phyloP scores from a whole-genome alignment of 495 filamentous ascomycete species.

The Aspergillus diversus region DNA sequence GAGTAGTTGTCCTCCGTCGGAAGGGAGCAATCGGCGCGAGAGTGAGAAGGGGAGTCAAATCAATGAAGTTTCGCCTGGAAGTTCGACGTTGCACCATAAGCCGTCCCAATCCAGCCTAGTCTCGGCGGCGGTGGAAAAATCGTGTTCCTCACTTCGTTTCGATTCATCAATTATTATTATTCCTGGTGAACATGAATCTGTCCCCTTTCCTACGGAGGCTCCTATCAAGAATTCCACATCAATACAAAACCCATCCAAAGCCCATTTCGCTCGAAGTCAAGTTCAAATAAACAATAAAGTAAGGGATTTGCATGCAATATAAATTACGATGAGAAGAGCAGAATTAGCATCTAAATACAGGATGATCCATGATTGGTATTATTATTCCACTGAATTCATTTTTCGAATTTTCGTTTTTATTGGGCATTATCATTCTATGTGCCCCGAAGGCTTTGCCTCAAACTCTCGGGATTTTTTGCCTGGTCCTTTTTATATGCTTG shows the following conservation, averaged over 20 bases:
- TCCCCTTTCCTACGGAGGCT: no score
- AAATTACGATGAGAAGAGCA: slow-evolving; percentile 5
- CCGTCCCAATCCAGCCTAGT: slow-evolving; percentile 23
- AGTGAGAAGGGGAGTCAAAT: slow-evolving; percentile 9
- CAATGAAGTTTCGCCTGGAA: slow-evolving; percentile 3
- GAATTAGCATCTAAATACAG: slow-evolving; percentile 30
- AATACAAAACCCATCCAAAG: no score
- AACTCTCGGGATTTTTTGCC: slow-evolving; percentile 20
- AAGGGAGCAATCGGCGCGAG: slow-evolving; percentile 10
- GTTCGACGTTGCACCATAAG: slow-evolving; percentile 21
- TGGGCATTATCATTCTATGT: slow-evolving; percentile 31
- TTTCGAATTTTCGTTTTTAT: slow-evolving; percentile 17
- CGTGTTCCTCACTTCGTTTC: no score
- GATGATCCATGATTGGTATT: not conserved
- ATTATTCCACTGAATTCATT: slow-evolving; percentile 1
- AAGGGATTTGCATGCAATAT: not conserved
- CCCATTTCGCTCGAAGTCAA: no score
- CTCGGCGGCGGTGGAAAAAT: slow-evolving; percentile 6
- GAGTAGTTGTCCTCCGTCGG: slow-evolving; percentile 17
- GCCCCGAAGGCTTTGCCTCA: slow-evolving; percentile 16
- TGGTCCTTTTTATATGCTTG: slow-evolving; percentile 17
- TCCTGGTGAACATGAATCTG: no score
- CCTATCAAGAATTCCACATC: no score
- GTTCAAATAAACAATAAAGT: slow-evolving; percentile 2
- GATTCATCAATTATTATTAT: no score